These are phyloP conservation scores for Solanum hybrid DNA, from an alignment of 305 asterid species.

Conservation along the genomic window DNA sequence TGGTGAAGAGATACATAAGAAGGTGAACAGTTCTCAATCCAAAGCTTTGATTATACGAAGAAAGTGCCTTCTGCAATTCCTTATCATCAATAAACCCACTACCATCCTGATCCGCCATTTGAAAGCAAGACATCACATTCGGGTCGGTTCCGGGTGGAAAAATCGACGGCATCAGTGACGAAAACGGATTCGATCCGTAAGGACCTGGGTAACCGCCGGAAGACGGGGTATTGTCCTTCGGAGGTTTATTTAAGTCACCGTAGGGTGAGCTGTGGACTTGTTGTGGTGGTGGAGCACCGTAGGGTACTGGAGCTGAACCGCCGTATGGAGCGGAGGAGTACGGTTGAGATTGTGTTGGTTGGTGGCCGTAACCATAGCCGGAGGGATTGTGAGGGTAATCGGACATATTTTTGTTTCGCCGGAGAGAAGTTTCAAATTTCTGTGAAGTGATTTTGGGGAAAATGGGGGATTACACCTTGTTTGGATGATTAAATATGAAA, in stretches of 20 bases:
- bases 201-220: slow-evolving; percentile 35
- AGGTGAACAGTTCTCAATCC: slow-evolving; percentile 85
- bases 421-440: too few relatives aligned
- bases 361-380: not conserved
- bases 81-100: slow-evolving; percentile 87
- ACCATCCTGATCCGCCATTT: slow-evolving; percentile 81
- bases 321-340: not conserved
- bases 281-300: slow-evolving; percentile 5
- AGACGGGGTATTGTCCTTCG: not conserved
- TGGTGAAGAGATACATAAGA: slow-evolving; percentile 86
- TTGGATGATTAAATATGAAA: not conserved
- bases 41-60: slow-evolving; percentile 67
- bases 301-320: not conserved
- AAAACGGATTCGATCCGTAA: slow-evolving; percentile 60
- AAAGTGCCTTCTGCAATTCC: slow-evolving; percentile 80
- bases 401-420: not conserved
- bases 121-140: slow-evolving; percentile 59
- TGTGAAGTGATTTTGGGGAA: not conserved
- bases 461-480: not conserved
- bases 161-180: slow-evolving; percentile 52
- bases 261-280: not conserved
- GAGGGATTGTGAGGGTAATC: not conserved
- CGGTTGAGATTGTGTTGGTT: not conserved
- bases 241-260: slow-evolving; percentile 9
- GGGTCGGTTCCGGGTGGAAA: slow-evolving; percentile 97